phyloP scores from a whole-genome alignment of 2,329 filamentous ascomycete genomes.

The Mycogone perniciosa region DNA sequence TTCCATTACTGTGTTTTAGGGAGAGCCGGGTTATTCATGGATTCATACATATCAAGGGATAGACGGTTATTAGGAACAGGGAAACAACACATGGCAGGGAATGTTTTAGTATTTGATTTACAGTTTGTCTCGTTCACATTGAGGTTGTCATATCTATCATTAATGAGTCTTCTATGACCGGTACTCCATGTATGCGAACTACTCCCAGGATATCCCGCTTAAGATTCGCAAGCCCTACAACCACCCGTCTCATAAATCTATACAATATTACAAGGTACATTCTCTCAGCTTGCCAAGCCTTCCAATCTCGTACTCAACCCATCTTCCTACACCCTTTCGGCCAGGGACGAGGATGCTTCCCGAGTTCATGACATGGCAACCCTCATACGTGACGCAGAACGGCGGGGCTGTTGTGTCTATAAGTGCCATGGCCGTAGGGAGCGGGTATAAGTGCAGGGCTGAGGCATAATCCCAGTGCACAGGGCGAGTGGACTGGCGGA shows the following conservation, averaged over 20 bases:
- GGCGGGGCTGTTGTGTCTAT: conserved; percentile 75
- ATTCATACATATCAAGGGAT: neutral
- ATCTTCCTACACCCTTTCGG: conserved; percentile 62
- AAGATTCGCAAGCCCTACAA: neutral
- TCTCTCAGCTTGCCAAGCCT: conserved; percentile 58
- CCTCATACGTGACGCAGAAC: conserved; percentile 88
- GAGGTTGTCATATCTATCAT: neutral
- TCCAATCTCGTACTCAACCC: conserved; percentile 80
- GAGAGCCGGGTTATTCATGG: too few relatives aligned
- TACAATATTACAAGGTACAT: conserved; percentile 43
- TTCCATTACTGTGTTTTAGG: neutral
- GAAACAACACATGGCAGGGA: too few relatives aligned
- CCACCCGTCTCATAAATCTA: neutral
- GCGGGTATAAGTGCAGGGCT: conserved; percentile 74
- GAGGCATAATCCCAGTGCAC: conserved; percentile 84
- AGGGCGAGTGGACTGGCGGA: conserved; percentile 70
- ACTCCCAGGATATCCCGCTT: neutral
- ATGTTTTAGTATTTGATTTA: too few relatives aligned
- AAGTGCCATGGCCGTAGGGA: conserved; percentile 77
- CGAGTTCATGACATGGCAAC: conserved; percentile 93
- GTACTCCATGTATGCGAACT: too few relatives aligned
- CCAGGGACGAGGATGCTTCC: conserved; percentile 67
- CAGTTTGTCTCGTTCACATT: too few relatives aligned
- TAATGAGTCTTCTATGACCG: neutral
- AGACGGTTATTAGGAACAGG: too few relatives aligned